A percentile compares a stretch with the other conserved stretches of the same genome.
phyloP scores from a whole-genome alignment of 2,329 filamentous ascomycete genomes.

The Diaporthe vaccinii region DNA sequence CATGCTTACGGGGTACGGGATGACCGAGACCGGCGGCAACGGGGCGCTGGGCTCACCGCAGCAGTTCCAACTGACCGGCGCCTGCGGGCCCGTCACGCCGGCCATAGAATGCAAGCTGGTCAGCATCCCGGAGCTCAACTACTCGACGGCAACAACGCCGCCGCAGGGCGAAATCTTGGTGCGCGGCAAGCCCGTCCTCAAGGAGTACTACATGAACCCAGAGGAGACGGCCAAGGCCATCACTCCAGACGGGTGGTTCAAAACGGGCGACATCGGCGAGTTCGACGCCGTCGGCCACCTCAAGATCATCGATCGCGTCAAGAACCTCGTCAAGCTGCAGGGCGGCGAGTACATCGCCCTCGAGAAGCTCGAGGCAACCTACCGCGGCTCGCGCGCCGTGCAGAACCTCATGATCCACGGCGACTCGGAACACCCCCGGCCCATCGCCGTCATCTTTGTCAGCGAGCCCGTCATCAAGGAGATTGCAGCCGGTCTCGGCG shows the following conservation, averaged over 20 bases:
- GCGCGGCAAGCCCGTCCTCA: conserved; percentile 80
- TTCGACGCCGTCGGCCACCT: conserved; percentile 85
- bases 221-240: conserved; percentile 85
- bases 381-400: conserved; percentile 83
- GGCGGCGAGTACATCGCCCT: conserved; percentile 97
- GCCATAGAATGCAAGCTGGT: conserved; percentile 92
- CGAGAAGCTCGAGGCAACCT: conserved; percentile 94
- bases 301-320: conserved; percentile 93
- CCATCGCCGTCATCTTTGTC: conserved; percentile 83
- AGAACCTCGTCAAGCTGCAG: conserved; percentile 96
- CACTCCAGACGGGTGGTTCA: conserved; percentile 94
- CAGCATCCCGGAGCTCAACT: conserved; percentile 89
- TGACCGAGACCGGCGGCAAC: conserved; percentile 93
- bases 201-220: conserved; percentile 86
- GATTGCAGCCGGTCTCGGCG: conserved; percentile 69
- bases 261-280: conserved; percentile 95
- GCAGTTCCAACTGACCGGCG: conserved; percentile 79
- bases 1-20: conserved; percentile 93
- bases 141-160: conserved; percentile 77
- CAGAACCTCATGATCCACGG: conserved; percentile 91
- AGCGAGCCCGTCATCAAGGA: conserved; percentile 74
- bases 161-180: conserved; percentile 96
- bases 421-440: conserved; percentile 79
- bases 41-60: conserved; percentile 86
- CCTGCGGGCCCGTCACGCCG: conserved; percentile 83